These are phyloP conservation scores for Halenospora varia DNA, from an alignment of 495 filamentous ascomycete species.

Conservation along the genomic window DNA sequence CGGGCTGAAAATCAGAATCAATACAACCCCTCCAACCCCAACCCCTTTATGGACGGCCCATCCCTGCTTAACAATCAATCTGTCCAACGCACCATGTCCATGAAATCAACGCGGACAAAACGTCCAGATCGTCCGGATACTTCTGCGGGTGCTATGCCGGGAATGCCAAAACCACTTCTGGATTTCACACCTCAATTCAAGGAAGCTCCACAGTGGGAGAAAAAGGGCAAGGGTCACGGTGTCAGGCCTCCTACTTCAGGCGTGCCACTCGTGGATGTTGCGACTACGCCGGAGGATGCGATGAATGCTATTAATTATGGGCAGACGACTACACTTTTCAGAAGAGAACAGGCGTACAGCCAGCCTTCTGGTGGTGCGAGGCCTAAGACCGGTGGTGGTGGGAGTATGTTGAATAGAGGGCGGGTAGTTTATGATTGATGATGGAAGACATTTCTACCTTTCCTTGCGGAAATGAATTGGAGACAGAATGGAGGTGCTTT, in stretches of 20 bases:
- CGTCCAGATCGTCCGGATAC: conserved; percentile 3
- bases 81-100: conserved; percentile 8
- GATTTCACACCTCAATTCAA: conserved; percentile 71
- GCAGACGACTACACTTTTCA: conserved; percentile 13
- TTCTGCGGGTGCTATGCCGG: conserved; percentile 21
- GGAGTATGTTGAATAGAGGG: background rate
- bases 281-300: conserved; percentile 26
- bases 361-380: background rate
- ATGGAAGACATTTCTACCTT: background rate
- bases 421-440: background rate
- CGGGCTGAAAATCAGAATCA: background rate
- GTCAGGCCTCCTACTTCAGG: conserved; percentile 53
- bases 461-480: background rate
- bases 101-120: conserved; percentile 13
- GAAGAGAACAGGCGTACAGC: conserved; percentile 2
- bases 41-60: conserved; percentile 45
- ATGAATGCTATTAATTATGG: background rate
- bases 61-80: conserved; percentile 39
- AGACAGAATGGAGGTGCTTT: background rate
- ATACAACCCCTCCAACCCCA: background rate
- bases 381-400: conserved; percentile 3
- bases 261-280: conserved; percentile 59
- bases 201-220: conserved; percentile 67
- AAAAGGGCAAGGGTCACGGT: conserved; percentile 62
- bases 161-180: conserved; percentile 60